These are phyloP conservation scores for Sutorius eximius DNA, from an alignment of 1,284 basidiomycete genomes.

Conservation along the genomic window DNA sequence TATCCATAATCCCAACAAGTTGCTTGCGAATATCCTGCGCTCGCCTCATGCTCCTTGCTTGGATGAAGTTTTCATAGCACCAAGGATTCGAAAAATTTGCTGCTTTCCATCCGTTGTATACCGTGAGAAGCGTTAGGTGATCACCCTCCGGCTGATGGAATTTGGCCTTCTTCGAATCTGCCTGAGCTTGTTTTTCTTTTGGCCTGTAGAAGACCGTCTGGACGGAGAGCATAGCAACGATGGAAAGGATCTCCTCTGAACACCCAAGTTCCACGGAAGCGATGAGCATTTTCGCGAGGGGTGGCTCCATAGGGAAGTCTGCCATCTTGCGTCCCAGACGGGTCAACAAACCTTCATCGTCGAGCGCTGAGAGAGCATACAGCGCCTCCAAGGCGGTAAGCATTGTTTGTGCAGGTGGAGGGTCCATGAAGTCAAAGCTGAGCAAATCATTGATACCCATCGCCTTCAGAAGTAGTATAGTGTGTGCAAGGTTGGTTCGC, in stretches of 20 bases:
- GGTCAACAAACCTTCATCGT: constrained; percentile 95
- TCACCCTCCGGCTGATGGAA: constrained; percentile 98
- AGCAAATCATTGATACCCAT: constrained; percentile 99
- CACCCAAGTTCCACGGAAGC: constrained; percentile 97
- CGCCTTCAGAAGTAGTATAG: constrained; percentile 94
- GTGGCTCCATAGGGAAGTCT: constrained; percentile 97
- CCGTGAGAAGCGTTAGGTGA: constrained; percentile 91
- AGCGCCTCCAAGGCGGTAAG: constrained; percentile 91
- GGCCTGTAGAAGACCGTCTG: constrained; percentile 97
- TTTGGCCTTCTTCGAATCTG: constrained; percentile 98
- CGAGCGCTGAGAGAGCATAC: constrained; percentile 93
- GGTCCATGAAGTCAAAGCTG: constrained; percentile 99
- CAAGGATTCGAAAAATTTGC: constrained; percentile 95
- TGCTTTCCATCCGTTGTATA: constrained; percentile 98
- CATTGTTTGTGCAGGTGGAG: constrained; percentile 95
- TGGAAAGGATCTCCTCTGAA: constrained; percentile 95
- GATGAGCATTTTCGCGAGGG: constrained; percentile 97
- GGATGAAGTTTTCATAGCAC: constrained; percentile 98
- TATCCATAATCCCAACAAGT: constrained; percentile 97
- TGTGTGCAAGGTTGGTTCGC: constrained; percentile 89
- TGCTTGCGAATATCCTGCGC: constrained; percentile 98
- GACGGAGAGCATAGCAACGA: constrained; percentile 97
- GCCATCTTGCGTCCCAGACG: constrained; percentile 98
- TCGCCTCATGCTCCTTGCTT: constrained; percentile 94
- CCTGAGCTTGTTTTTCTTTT: constrained; percentile 98